Percentiles rank a stretch among this genome's conserved stretches.
Evolutionary conservation across 2,329 filamentous ascomycete genomes (phyloP).

Genomic region (Fusarium robinianum): DNA sequence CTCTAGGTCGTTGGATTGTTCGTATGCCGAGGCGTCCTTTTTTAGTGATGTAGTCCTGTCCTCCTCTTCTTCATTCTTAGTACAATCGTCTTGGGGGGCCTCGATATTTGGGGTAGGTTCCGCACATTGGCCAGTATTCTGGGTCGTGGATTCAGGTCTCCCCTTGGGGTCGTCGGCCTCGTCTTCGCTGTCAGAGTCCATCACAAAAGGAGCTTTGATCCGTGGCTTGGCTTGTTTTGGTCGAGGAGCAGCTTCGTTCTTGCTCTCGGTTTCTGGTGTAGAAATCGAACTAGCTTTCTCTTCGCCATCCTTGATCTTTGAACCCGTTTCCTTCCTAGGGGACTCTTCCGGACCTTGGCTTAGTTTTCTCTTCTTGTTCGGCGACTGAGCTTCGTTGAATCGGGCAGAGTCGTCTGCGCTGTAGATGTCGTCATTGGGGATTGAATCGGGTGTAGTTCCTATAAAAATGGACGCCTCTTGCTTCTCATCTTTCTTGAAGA

Average conservation of each 20-base stretch:
- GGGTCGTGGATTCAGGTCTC: conserved; percentile 3
- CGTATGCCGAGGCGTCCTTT: conserved; percentile 38
- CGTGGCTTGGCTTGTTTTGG: conserved; percentile 30
- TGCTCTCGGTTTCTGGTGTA: conserved; percentile 42
- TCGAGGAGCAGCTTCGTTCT: conserved; percentile 8
- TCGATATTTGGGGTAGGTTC: conserved; percentile 26
- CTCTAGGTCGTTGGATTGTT: conserved; percentile 45
- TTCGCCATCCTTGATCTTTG: conserved; percentile 11
- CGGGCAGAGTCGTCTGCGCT: conserved; percentile 34
- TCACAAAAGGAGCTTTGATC: conserved; percentile 62
- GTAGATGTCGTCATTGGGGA: conserved; percentile 37
- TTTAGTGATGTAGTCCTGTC: conserved; percentile 29
- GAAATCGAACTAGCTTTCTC: conserved; percentile 32
- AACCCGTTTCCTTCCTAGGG: not conserved
- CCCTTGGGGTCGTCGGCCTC: conserved; percentile 30
- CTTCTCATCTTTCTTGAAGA: conserved; percentile 72
- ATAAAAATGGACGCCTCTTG: conserved; percentile 64
- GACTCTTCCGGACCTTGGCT: conserved; percentile 28
- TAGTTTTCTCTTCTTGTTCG: conserved; percentile 39
- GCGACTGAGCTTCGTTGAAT: conserved; percentile 43
- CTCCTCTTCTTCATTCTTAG: conserved; percentile 30
- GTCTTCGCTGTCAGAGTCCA: conserved; percentile 66
- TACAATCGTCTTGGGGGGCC: conserved; percentile 27
- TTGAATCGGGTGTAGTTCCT: conserved; percentile 31
- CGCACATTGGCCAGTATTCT: conserved; percentile 29